A percentile compares a stretch with the other conserved stretches of the same genome.
Evolutionary conservation across 2,329 filamentous ascomycete species (phyloP).

Genomic region (Stenocarpella maydis): DNA sequence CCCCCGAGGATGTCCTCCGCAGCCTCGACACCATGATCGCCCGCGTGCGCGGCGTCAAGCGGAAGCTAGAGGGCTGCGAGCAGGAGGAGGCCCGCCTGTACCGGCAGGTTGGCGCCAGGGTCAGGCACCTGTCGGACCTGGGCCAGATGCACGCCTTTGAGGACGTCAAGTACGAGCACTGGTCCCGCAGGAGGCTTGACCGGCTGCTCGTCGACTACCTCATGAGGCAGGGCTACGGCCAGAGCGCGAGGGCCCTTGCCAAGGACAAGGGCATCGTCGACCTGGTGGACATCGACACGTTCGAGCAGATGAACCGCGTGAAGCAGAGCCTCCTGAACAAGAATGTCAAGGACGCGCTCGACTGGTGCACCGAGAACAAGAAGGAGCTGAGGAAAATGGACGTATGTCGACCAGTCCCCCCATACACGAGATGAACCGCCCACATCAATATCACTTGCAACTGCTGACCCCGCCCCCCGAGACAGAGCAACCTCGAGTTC

Average conservation of each 20-base stretch:
- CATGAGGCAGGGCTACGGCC: slow-evolving; percentile 80
- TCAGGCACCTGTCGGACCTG: slow-evolving; percentile 82
- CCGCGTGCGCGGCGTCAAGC: slow-evolving; percentile 85
- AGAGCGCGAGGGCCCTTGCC: slow-evolving; percentile 79
- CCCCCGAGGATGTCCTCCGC: slow-evolving; percentile 76
- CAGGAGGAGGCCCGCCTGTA: slow-evolving; percentile 84
- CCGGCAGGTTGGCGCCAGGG: slow-evolving; percentile 76
- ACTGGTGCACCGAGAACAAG: slow-evolving; percentile 94
- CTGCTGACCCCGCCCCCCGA: not conserved
- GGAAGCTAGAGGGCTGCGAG: slow-evolving; percentile 80
- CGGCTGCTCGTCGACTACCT: slow-evolving; percentile 92
- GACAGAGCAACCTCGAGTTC: slow-evolving; percentile 84
- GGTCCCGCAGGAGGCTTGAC: slow-evolving; percentile 84
- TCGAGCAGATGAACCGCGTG: slow-evolving; percentile 82
- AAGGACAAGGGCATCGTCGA: slow-evolving; percentile 78
- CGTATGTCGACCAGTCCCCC: slow-evolving; percentile 63
- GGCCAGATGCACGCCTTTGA: slow-evolving; percentile 82
- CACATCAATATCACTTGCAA: not conserved
- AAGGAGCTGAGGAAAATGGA: slow-evolving; percentile 89
- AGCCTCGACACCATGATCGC: slow-evolving; percentile 85
- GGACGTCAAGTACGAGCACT: slow-evolving; percentile 92
- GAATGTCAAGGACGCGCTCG: slow-evolving; percentile 79
- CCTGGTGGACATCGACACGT: slow-evolving; percentile 88
- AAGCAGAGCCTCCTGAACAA: slow-evolving; percentile 74
- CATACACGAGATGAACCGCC: no score